Percentiles rank a stretch among this genome's conserved stretches.
Evolutionary conservation across 2,329 filamentous ascomycete genomes (phyloP).

Genomic region (Claviceps capensis): DNA sequence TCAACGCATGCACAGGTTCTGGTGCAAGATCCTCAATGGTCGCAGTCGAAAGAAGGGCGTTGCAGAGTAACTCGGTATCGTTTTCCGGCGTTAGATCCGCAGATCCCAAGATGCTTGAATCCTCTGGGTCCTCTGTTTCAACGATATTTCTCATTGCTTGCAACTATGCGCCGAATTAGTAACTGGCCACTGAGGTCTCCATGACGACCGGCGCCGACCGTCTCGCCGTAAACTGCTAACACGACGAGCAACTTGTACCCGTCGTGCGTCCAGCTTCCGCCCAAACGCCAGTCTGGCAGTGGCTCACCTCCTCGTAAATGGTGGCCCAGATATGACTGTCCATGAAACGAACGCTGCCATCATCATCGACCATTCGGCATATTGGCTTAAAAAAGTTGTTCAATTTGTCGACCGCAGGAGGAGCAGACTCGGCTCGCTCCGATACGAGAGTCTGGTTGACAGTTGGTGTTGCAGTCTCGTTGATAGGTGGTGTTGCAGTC

Average conservation of each 20-base stretch:
- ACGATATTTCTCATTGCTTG: constrained; percentile 46
- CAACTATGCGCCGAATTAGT: constrained; percentile 25
- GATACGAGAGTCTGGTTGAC: constrained; percentile 9
- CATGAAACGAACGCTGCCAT: constrained; percentile 41
- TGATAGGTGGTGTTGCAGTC: constrained; percentile 2
- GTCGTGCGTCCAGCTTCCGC: too few species aligned
- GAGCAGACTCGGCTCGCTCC: constrained; percentile 14
- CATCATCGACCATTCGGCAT: constrained; percentile 42
- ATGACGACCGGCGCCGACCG: not conserved
- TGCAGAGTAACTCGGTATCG: constrained; percentile 36
- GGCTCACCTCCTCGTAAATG: constrained; percentile 41
- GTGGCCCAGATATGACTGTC: constrained; percentile 41
- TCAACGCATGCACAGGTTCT: constrained; percentile 49
- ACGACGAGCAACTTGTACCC: not conserved
- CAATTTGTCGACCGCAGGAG: constrained; percentile 15
- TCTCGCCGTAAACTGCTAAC: not conserved
- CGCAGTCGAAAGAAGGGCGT: constrained; percentile 23
- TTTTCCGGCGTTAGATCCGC: constrained; percentile 38
- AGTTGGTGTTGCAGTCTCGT: constrained; percentile 5
- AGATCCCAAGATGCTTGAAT: constrained; percentile 33
- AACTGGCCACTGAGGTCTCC: not conserved
- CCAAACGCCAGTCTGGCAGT: not conserved
- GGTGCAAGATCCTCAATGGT: constrained; percentile 45
- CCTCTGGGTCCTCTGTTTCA: constrained; percentile 33
- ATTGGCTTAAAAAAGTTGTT: constrained; percentile 31